phyloP scores from a whole-genome alignment of 805 yeast species.

The Metschnikowia henanensis region DNA sequence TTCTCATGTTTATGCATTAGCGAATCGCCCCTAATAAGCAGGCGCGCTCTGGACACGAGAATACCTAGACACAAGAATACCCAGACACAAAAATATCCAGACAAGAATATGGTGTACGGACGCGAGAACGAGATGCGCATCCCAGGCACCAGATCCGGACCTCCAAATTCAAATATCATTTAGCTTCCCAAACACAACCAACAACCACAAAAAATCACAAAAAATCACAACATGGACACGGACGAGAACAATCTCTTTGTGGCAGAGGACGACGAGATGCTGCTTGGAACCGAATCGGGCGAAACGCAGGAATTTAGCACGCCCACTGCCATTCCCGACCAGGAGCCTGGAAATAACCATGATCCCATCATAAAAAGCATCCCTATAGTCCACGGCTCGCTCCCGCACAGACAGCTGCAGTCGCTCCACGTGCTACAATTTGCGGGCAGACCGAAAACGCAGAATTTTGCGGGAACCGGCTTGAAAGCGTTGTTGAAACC shows the following conservation, averaged over 20 bases:
- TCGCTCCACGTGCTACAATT: slow-evolving; percentile 41
- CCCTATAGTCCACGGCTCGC: slow-evolving; percentile 31
- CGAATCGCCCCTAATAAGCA: too few species aligned
- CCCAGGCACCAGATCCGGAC: too few species aligned
- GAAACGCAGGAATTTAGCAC: neutral
- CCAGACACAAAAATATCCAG: too few species aligned
- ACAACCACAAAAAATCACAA: neutral
- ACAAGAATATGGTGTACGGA: too few species aligned
- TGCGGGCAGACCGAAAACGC: slow-evolving; percentile 46
- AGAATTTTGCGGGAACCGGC: slow-evolving; percentile 36
- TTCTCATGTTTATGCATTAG: too few species aligned
- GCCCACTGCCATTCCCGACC: neutral
- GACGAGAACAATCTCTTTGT: slow-evolving; percentile 18
- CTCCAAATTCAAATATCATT: too few species aligned
- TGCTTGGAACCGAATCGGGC: neutral
- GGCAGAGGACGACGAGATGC: slow-evolving; percentile 19
- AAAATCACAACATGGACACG: slow-evolving; percentile 3
- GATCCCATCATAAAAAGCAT: slow-evolving; percentile 43
- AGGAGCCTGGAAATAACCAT: slow-evolving; percentile 17
- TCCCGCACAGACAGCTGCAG: slow-evolving; percentile 24
- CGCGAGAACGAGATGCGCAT: too few species aligned
- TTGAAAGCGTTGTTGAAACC: slow-evolving; percentile 57
- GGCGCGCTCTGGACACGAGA: too few species aligned
- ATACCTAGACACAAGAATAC: too few species aligned
- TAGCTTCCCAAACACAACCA: neutral